phyloP scores from a whole-genome alignment of 2,329 filamentous ascomycete genomes.

The Cyanodermella asteris region DNA sequence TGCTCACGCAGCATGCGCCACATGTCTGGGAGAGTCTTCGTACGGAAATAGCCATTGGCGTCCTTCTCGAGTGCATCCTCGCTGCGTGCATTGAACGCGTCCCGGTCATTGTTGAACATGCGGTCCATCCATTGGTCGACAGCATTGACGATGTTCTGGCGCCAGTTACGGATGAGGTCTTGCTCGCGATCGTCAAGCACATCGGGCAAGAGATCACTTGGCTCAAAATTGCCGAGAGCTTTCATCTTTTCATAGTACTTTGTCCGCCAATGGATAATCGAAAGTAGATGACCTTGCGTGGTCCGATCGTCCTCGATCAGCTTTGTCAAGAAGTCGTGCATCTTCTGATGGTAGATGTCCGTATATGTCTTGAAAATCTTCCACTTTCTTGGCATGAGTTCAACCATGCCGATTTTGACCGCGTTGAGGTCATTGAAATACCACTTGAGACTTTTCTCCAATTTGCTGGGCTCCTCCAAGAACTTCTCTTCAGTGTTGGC shows the following conservation, averaged over 20 bases:
- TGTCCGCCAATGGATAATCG: conserved; percentile 84
- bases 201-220: conserved; percentile 60
- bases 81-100: conserved; percentile 57
- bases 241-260: conserved; percentile 94
- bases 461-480: conserved; percentile 54
- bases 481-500: conserved; percentile 51
- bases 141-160: conserved; percentile 82
- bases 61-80: conserved; percentile 68
- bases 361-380: conserved; percentile 80
- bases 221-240: conserved; percentile 61
- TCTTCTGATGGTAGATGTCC: conserved; percentile 74
- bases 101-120: conserved; percentile 63
- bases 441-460: conserved; percentile 84
- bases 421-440: conserved; percentile 95
- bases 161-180: conserved; percentile 83
- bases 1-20: conserved; percentile 97
- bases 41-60: conserved; percentile 77
- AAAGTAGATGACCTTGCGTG: conserved; percentile 69
- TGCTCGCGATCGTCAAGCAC: conserved; percentile 76
- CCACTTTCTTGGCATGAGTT: conserved; percentile 89
- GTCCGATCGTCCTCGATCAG: conserved; percentile 68
- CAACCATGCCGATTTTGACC: conserved; percentile 78
- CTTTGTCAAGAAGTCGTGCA: conserved; percentile 79
- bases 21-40: conserved; percentile 76
- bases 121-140: conserved; percentile 96